Evolutionary conservation across 257 asterid species (phyloP).

Genomic region (Osmanthus fragrans): DNA sequence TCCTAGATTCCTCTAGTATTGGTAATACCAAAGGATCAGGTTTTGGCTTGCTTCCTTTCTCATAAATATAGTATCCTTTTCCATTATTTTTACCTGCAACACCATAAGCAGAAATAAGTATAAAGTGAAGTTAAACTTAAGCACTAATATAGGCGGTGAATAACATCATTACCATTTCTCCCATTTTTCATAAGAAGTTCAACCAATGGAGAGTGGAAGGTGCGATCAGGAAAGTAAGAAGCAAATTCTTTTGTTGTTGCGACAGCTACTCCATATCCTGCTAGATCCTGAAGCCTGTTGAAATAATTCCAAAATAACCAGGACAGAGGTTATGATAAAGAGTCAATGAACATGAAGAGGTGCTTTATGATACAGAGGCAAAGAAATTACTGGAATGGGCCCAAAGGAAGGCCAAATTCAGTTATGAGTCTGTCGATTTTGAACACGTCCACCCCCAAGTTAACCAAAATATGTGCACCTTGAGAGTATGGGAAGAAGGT

Average conservation of each 20-base stretch:
- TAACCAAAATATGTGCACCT: conserved; percentile 73
- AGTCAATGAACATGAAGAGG: neutral
- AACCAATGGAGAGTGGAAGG: conserved; percentile 63
- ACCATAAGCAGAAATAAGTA: conserved; percentile 15
- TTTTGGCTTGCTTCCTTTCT: conserved; percentile 88
- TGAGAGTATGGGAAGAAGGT: conserved; percentile 88
- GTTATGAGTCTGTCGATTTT: conserved; percentile 81
- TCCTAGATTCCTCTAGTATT: conserved; percentile 83
- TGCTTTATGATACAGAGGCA: conserved; percentile 22
- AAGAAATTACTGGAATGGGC: conserved; percentile 91
- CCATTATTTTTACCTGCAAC: conserved; percentile 88
- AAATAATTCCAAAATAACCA: conserved; percentile 1
- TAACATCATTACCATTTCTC: conserved; percentile 64
- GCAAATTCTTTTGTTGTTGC: conserved; percentile 63
- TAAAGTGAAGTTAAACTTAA: conserved; percentile 14
- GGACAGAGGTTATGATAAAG: neutral
- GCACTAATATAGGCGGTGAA: conserved; percentile 1
- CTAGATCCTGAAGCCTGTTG: conserved; percentile 90
- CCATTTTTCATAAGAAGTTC: conserved; percentile 81
- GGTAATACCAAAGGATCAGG: conserved; percentile 86
- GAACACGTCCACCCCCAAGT: conserved; percentile 90
- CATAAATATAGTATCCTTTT: conserved; percentile 80
- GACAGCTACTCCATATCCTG: conserved; percentile 90
- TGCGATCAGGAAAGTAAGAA: conserved; percentile 69
- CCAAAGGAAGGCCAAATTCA: conserved; percentile 87